Evolutionary conservation across 345 rosid genomes (phyloP).

Genomic region (Sapria himalayana): DNA sequence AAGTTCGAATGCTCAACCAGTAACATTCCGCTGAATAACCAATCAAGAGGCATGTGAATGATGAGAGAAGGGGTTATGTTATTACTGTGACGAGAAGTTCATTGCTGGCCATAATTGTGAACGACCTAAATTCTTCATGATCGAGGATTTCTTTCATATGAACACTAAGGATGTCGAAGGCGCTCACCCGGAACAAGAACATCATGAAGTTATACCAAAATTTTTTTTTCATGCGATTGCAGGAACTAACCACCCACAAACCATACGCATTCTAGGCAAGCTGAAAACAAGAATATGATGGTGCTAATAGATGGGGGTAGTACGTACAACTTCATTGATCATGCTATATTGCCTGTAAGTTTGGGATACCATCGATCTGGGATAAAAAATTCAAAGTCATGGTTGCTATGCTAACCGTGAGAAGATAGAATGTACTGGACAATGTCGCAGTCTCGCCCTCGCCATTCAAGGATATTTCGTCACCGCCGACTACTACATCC

Average conservation of each 20-base stretch:
- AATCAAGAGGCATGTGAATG: not conserved
- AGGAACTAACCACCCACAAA: not conserved
- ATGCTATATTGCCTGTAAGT: not conserved
- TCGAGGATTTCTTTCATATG: too few species aligned
- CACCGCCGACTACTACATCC: not conserved
- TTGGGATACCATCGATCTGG: not conserved
- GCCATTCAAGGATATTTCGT: not conserved
- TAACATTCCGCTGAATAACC: not conserved
- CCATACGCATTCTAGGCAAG: not conserved
- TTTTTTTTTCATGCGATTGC: not conserved
- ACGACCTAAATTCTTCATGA: not conserved
- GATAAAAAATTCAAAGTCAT: not conserved
- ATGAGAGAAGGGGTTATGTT: not conserved
- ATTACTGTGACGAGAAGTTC: not conserved
- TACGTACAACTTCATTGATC: not conserved
- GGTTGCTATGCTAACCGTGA: not conserved
- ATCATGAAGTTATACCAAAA: not conserved
- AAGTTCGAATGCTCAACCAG: not conserved
- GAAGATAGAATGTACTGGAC: not conserved
- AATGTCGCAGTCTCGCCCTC: not conserved
- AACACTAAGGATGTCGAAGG: not conserved
- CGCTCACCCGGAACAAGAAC: not conserved
- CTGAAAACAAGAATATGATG: not conserved
- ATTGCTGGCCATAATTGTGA: not conserved
- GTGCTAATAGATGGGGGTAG: not conserved